Conservation (phyloP, 345 rosid species). For the rapeseed (Brassica napus) region DNA sequence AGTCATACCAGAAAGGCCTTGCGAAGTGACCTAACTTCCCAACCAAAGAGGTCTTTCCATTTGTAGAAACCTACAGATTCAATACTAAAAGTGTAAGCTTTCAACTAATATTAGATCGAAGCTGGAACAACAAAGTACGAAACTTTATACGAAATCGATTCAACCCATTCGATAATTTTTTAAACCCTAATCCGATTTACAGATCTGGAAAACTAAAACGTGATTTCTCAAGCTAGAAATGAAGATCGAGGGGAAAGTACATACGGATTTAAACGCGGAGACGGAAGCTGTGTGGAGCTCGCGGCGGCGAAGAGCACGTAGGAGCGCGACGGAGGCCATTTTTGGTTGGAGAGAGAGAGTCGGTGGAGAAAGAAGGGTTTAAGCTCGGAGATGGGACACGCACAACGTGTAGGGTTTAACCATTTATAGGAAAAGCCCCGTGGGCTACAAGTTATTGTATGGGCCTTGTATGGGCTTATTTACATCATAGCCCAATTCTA, state of each 20-base stretch:
- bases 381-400: conserved; percentile 1
- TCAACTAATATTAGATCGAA: not conserved
- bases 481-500: not conserved
- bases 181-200: not conserved
- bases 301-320: conserved; percentile 51
- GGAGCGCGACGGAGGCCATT: conserved; percentile 56
- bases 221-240: not conserved
- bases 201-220: conserved; percentile 14
- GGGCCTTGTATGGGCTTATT: conserved; percentile 26
- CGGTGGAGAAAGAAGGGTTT: conserved; percentile 39
- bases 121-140: not conserved
- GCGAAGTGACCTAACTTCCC: conserved; percentile 45
- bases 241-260: not conserved
- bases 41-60: conserved; percentile 52
- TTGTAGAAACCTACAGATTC: conserved; percentile 43
- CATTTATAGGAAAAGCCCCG: conserved; percentile 6
- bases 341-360: not conserved
- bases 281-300: conserved; percentile 49
- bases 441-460: conserved; percentile 28
- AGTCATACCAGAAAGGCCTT: conserved; percentile 63
- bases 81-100: conserved; percentile 8
- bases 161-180: not conserved
- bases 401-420: conserved; percentile 43
- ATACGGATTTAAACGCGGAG: conserved; percentile 52
- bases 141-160: conserved; percentile 14